Evolutionary conservation across 2,329 filamentous ascomycete species (phyloP).

Genomic region (Beauveria bassiana): DNA sequence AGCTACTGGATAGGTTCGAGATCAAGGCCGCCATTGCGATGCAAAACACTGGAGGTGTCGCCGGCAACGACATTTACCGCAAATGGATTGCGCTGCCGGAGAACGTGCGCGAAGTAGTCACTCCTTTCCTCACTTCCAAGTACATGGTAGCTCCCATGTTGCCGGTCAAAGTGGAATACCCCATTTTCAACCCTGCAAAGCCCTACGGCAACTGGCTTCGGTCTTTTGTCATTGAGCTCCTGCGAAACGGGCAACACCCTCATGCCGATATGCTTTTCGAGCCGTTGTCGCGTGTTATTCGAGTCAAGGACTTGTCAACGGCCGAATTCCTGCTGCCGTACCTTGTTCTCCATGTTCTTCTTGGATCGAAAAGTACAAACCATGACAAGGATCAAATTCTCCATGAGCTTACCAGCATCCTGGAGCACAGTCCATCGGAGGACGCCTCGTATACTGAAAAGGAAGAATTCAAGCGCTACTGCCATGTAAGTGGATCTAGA

Average conservation of each 20-base stretch:
- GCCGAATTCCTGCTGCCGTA: conserved; percentile 86
- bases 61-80: conserved; percentile 53
- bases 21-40: conserved; percentile 51
- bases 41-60: conserved; percentile 31
- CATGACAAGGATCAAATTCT: conserved; percentile 57
- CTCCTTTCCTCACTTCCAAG: conserved; percentile 77
- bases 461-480: conserved; percentile 76
- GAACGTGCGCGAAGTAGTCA: conserved; percentile 69
- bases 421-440: conserved; percentile 51
- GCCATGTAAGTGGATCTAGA: conserved; percentile 56
- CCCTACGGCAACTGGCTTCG: conserved; percentile 78
- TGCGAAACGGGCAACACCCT: conserved; percentile 67
- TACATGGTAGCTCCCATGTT: conserved; percentile 64
- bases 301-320: conserved; percentile 77
- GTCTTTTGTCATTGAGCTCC: conserved; percentile 70
- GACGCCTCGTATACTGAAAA: conserved; percentile 51
- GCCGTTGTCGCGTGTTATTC: conserved; percentile 72
- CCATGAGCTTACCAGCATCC: conserved; percentile 65
- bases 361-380: conserved; percentile 57
- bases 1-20: conserved; percentile 70
- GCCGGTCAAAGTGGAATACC: conserved; percentile 56
- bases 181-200: conserved; percentile 63
- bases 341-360: conserved; percentile 71
- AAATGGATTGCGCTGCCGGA: conserved; percentile 77
- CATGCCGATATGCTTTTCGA: conserved; percentile 74